Conservation (phyloP, 1,139 yeast genomes). For the Arxiozyma telluris region DNA sequence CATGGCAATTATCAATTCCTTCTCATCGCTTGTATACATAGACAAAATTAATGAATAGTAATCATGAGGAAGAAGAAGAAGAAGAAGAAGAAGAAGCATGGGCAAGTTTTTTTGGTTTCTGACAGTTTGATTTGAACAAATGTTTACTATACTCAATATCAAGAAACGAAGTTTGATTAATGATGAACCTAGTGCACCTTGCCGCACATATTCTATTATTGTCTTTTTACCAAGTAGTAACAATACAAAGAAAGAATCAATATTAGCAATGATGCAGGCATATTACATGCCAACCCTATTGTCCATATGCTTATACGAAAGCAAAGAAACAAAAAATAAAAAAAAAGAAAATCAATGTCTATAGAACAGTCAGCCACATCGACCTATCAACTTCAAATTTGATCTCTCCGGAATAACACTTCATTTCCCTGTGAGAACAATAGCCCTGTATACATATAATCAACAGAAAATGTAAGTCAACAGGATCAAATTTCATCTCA, state of each 20-base stretch:
- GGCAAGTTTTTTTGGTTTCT: background rate
- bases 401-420: background rate
- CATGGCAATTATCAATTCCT: background rate
- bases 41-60: too few species aligned
- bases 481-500: background rate
- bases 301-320: background rate
- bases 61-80: too few species aligned
- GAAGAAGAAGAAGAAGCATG: background rate
- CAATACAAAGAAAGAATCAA: too few species aligned
- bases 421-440: background rate
- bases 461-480: background rate
- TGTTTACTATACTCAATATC: background rate
- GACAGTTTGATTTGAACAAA: background rate
- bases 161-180: too few species aligned
- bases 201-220: background rate
- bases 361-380: background rate
- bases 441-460: too few species aligned
- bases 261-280: background rate
- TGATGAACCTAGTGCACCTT: background rate
- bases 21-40: background rate
- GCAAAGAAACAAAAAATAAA: background rate
- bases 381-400: background rate
- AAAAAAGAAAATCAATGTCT: too few species aligned
- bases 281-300: too few species aligned
- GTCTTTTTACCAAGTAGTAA: background rate